phyloP scores from a whole-genome alignment of 352 stramenopile genomes.

The Pilasporangium apinafurcum region DNA sequence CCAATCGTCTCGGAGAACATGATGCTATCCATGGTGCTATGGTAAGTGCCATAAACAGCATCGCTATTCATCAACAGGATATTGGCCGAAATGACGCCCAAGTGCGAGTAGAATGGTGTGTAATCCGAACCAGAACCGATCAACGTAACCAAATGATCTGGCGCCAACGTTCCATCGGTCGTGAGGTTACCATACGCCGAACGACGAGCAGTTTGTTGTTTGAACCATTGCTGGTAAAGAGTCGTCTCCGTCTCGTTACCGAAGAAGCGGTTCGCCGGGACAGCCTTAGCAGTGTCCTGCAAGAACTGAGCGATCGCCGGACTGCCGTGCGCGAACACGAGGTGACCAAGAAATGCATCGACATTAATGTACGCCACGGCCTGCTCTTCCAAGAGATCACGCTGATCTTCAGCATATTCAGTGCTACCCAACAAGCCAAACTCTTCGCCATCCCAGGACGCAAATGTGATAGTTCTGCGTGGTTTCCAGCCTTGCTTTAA shows the following conservation, averaged over 20 bases:
- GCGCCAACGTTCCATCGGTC: slow-evolving; percentile 19
- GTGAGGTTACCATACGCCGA: neutral
- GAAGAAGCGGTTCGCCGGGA: slow-evolving; percentile 24
- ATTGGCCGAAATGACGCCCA: slow-evolving; percentile 80
- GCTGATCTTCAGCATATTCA: slow-evolving; percentile 84
- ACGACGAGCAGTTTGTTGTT: slow-evolving; percentile 6
- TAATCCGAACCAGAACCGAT: slow-evolving; percentile 68
- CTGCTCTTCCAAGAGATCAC: slow-evolving; percentile 64
- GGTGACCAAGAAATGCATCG: slow-evolving; percentile 47
- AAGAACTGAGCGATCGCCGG: slow-evolving; percentile 51
- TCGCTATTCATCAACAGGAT: slow-evolving; percentile 34
- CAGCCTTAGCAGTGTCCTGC: slow-evolving; percentile 30
- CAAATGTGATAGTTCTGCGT: slow-evolving; percentile 83
- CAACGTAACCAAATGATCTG: slow-evolving; percentile 45
- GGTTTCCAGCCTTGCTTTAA: slow-evolving; percentile 64
- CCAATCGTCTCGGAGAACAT: slow-evolving; percentile 32
- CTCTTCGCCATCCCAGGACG: slow-evolving; percentile 86
- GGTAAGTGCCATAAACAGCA: slow-evolving; percentile 61
- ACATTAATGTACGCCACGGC: slow-evolving; percentile 77
- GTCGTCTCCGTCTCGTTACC: slow-evolving; percentile 7
- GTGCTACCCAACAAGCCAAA: slow-evolving; percentile 80
- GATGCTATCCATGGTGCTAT: slow-evolving; percentile 73
- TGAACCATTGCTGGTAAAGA: slow-evolving; percentile 6
- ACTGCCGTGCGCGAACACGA: slow-evolving; percentile 34
- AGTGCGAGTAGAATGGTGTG: slow-evolving; percentile 81